Evolutionary conservation across 176 grass and related monocot species (phyloP).

Genomic region (Hordeum marinum): DNA sequence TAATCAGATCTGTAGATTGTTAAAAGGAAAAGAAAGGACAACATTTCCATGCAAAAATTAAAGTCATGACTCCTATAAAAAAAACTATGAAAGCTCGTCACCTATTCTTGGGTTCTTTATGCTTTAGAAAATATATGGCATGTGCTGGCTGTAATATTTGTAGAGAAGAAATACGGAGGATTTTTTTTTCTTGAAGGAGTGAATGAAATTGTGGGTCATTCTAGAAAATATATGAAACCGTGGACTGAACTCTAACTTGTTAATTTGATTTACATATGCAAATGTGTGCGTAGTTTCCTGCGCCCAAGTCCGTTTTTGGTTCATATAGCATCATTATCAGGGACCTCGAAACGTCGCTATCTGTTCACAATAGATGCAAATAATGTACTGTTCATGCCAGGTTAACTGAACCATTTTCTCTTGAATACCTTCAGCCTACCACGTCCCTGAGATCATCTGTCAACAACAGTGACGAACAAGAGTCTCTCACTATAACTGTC

Average conservation of each 20-base stretch:
- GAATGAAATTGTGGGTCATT: neutral
- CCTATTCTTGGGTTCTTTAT: neutral
- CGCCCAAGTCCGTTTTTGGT: neutral
- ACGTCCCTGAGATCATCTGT: slow-evolving; percentile 35
- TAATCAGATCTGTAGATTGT: neutral
- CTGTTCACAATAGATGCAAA: no score
- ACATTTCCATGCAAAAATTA: neutral
- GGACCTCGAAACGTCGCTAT: no score
- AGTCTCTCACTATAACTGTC: slow-evolving; percentile 73
- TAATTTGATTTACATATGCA: neutral
- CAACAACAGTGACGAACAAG: slow-evolving; percentile 47
- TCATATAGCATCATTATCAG: no score
- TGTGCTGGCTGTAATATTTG: neutral
- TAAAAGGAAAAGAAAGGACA: neutral
- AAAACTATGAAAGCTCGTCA: neutral
- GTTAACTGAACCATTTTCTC: neutral
- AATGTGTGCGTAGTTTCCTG: neutral
- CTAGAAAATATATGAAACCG: neutral
- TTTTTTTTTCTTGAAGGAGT: neutral
- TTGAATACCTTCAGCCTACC: slow-evolving; percentile 35
- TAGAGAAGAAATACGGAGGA: neutral
- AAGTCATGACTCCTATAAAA: neutral
- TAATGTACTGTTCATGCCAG: no score
- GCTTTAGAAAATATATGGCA: neutral
- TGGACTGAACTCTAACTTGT: neutral